Conservation (phyloP, 805 yeast genomes). For the Grigorovia humatica region DNA sequence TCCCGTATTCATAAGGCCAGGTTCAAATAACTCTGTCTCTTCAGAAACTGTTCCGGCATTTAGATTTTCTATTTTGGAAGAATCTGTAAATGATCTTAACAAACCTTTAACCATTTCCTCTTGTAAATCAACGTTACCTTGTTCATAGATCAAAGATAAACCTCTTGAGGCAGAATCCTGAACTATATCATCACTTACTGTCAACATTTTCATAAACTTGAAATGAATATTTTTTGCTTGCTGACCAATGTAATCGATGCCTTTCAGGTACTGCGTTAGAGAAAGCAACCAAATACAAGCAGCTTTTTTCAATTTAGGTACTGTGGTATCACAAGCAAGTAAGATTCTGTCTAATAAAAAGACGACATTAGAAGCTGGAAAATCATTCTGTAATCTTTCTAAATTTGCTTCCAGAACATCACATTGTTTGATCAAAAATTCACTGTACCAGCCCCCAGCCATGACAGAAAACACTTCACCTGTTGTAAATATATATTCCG, state of each 20-base stretch:
- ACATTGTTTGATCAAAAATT: conserved; percentile 37
- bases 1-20: conserved; percentile 67
- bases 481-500: conserved; percentile 64
- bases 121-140: conserved; percentile 56
- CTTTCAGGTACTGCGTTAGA: conserved; percentile 62
- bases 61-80: conserved; percentile 35
- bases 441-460: conserved; percentile 69
- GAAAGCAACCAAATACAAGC: conserved; percentile 83
- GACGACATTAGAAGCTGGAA: conserved; percentile 11
- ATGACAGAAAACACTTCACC: conserved; percentile 77
- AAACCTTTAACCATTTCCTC: conserved; percentile 66
- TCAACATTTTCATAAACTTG: conserved; percentile 66
- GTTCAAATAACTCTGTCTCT: conserved; percentile 79
- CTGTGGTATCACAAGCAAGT: conserved; percentile 46
- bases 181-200: conserved; percentile 75
- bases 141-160: conserved; percentile 66
- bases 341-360: conserved; percentile 41
- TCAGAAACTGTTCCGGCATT: conserved; percentile 59
- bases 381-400: conserved; percentile 1
- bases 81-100: conserved; percentile 67
- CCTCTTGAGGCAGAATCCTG: conserved; percentile 93
- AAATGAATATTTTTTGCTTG: conserved; percentile 55
- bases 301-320: conserved; percentile 64
- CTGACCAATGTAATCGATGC: conserved; percentile 30
- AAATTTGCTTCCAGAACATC: conserved; percentile 39